A percentile compares a stretch with the other conserved stretches of the same genome.
Conservation (phyloP, 2,329 filamentous ascomycete genomes). For the Cercospora sp. region DNA sequence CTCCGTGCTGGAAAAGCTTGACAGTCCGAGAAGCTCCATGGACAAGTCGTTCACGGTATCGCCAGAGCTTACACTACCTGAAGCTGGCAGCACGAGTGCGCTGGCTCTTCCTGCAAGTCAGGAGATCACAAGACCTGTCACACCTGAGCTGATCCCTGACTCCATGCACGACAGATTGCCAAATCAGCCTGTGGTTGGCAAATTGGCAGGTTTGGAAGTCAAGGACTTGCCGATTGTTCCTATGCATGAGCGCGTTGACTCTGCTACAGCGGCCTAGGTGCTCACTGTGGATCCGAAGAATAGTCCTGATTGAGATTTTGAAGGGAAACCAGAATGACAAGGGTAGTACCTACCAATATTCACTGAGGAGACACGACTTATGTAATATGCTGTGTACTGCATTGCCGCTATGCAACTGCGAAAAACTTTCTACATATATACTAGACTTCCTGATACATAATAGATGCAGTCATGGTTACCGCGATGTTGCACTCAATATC, state of each 20-base stretch:
- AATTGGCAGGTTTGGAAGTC: conserved; percentile 32
- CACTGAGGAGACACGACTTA: background rate
- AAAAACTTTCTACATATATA: background rate
- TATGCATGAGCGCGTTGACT: conserved; percentile 40
- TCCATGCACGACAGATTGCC: conserved; percentile 39
- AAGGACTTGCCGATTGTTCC: conserved; percentile 36
- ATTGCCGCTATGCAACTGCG: background rate
- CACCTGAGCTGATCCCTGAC: conserved; percentile 41
- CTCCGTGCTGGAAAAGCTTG: conserved; percentile 39
- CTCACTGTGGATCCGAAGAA: conserved; percentile 10
- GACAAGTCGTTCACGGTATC: conserved; percentile 26
- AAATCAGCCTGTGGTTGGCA: background rate
- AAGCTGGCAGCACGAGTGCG: conserved; percentile 20
- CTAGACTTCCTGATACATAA: background rate
- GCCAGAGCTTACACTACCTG: conserved; percentile 36
- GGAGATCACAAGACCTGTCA: conserved; percentile 30
- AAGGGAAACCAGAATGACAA: background rate
- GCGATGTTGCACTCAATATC: background rate
- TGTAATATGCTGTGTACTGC: background rate
- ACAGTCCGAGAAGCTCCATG: conserved; percentile 34
- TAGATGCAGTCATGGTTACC: background rate
- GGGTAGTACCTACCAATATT: background rate
- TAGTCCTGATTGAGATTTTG: background rate
- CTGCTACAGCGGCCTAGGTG: conserved; percentile 20
- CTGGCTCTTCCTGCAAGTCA: conserved; percentile 18